Base-by-base conservation (phyloP, 768 basidiomycete genomes). In the Floccularia luteovirens region DNA sequence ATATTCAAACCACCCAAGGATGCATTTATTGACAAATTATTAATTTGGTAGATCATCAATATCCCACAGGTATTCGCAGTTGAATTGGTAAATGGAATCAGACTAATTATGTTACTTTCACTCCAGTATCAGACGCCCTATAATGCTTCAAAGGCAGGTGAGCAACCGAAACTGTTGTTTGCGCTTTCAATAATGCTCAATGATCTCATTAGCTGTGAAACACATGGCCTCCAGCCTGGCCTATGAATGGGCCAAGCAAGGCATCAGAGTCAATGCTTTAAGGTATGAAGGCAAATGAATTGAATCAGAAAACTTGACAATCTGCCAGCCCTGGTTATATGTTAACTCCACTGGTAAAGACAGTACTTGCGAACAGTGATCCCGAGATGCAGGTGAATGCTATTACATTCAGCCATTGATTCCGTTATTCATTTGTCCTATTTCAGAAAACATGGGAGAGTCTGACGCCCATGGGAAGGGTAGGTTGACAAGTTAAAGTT, bases 171-270 rank as follows among this genome's bases (percentile, higher is more conserved):
- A 24, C 14, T 25, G 32, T 6, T 17, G 24, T 31, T 5, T 2
- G 14, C 16, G 24, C 8, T 36, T 12, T 28, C 28, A n/a, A 27
- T 2, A 22, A 24, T 13, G 43, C 14, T 4, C 17, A 13, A 21
- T 14, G 4, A 17, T 33, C 17, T 67, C 32, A 27, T 7, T 42
- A 85, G 84, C 92, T 35, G 92, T 97, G 24, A 83, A 85, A 50
- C 93, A 97, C 54, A 89, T 97, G 89, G 90, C 90, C 10, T 69
- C 87, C 1, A 89, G 84, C 49, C 70, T 97, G 24, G 93, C 86
- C 1, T 90, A 97, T 19, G 94, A 98, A 64, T 97, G 93, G 92
- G 94, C 94, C 0, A 85, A 82, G 58, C 77, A 82, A 48, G 81
- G 81, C 34, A 81, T 93, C 43, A 77, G 91, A 39, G 91, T 94